Evolutionary conservation across 2,329 filamentous ascomycete species (phyloP).

Genomic region (Penicillium janthinellum): DNA sequence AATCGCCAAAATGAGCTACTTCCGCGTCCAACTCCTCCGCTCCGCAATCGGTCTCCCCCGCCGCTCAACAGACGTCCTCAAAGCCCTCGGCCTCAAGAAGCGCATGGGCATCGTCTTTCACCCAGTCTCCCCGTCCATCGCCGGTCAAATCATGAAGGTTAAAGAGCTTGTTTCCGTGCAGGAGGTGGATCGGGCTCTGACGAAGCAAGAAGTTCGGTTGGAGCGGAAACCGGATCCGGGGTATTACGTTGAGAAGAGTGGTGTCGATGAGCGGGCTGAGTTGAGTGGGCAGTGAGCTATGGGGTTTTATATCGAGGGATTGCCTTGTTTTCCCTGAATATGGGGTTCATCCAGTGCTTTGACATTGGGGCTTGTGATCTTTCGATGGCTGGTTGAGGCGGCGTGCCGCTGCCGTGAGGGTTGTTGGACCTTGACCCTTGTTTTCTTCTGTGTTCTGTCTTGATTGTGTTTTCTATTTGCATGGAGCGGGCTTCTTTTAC

Average conservation of each 20-base stretch:
- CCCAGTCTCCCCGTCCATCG: slow-evolving; percentile 75
- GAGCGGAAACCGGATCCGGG: slow-evolving; percentile 74
- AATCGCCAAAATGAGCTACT: slow-evolving; percentile 66
- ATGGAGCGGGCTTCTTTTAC: slow-evolving; percentile 27
- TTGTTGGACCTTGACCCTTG: not conserved
- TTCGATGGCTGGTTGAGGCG: not conserved
- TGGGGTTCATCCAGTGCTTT: no score
- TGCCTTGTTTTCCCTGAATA: not conserved
- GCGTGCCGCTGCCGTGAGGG: not conserved
- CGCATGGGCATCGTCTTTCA: slow-evolving; percentile 88
- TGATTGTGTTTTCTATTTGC: slow-evolving; percentile 12
- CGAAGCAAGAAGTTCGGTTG: slow-evolving; percentile 68
- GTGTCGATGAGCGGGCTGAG: slow-evolving; percentile 27
- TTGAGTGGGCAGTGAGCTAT: slow-evolving; percentile 22
- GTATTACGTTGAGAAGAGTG: slow-evolving; percentile 72
- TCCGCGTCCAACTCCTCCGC: slow-evolving; percentile 87
- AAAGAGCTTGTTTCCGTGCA: slow-evolving; percentile 86
- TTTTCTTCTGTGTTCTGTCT: slow-evolving; percentile 5
- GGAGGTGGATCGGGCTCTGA: slow-evolving; percentile 70
- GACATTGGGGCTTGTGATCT: not conserved
- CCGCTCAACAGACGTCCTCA: slow-evolving; percentile 77
- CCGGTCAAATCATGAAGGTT: slow-evolving; percentile 89
- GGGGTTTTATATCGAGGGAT: not conserved
- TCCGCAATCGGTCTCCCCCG: slow-evolving; percentile 84
- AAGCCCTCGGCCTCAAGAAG: slow-evolving; percentile 80